Base-by-base conservation (phyloP, 139 green algal genomes). In the Tetraselmis striata region DNA sequence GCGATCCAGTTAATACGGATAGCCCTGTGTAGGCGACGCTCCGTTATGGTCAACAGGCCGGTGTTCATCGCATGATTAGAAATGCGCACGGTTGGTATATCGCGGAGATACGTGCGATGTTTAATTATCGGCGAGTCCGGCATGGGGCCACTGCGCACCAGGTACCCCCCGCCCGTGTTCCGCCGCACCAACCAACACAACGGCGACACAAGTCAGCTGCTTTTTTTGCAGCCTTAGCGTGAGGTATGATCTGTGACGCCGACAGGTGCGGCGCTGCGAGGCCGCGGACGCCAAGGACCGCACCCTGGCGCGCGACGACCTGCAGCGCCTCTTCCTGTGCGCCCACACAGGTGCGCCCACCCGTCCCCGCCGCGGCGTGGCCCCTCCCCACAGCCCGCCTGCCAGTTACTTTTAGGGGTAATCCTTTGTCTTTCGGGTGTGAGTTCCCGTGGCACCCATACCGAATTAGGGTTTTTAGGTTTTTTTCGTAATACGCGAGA, bases 261-360 rank as follows among this genome's bases (percentile, higher is more conserved):
- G n/a, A 67, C 45, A 67, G 45, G 45, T 18, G 28, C 83, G 93
- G 1, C 84, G 93, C 18, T 84, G 79, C 30, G 90, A 95, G 79
- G 89, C 86, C 0, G 67, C 79, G 1, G 90, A 92, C 75, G 88
- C 81, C 2, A 83, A 88, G 32, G 90, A 88, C 30, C 89, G 89
- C 84, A 45, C 27, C 30, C 91, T 91, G 86, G 81, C 0, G n/a
- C 45, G 28, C 23, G 28, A 26, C 1, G 81, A 92, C 2, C 89
- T 87, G 77, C 77, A 82, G 29, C 82, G 84, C 31, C 78, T 96
- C 31, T 95, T 95, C 79, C 77, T 93, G 28, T 28, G 26, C 79
- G 29, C 79, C 85, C 0, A 67, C 45, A 18, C 45, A 67, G 45
- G 45, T 67, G 18, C 5, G 18, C 18, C 11, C 45, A 67, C 5